Conservation (phyloP, 2,329 filamentous ascomycete genomes). For the Nectriaceae sp. region DNA sequence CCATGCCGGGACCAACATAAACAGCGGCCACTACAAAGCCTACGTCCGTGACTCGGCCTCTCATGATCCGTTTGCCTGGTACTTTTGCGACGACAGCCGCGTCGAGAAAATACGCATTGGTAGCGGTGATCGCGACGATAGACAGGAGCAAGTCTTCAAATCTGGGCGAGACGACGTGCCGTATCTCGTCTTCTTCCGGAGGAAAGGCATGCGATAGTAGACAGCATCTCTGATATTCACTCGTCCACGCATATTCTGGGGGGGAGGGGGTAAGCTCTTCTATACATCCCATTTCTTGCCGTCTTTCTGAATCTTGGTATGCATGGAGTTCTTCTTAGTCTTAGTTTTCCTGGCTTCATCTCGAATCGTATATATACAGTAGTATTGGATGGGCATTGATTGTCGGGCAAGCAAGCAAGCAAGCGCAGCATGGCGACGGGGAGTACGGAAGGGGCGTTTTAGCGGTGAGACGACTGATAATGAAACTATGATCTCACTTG, state of each 20-base stretch:
- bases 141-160: slow-evolving; percentile 42
- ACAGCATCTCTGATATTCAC: neutral
- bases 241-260: neutral
- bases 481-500: too few species aligned
- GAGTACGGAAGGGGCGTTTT: too few species aligned
- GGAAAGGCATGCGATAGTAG: slow-evolving; percentile 33
- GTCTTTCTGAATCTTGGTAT: too few species aligned
- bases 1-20: slow-evolving; percentile 68
- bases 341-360: too few species aligned
- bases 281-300: too few species aligned
- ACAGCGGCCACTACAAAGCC: slow-evolving; percentile 79
- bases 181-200: slow-evolving; percentile 49
- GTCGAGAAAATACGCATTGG: slow-evolving; percentile 46
- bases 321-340: too few species aligned
- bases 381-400: too few species aligned
- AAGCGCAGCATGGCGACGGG: too few species aligned
- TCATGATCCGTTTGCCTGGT: slow-evolving; percentile 48
- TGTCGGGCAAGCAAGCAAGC: too few species aligned
- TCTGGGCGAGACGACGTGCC: slow-evolving; percentile 41
- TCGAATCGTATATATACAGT: too few species aligned
- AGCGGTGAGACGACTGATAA: too few species aligned
- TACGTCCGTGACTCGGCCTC: slow-evolving; percentile 62
- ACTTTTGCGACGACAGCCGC: slow-evolving; percentile 48
- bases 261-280: too few species aligned
- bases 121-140: slow-evolving; percentile 35